Conservation (phyloP, 768 basidiomycete species). For the Russula vinacea region DNA sequence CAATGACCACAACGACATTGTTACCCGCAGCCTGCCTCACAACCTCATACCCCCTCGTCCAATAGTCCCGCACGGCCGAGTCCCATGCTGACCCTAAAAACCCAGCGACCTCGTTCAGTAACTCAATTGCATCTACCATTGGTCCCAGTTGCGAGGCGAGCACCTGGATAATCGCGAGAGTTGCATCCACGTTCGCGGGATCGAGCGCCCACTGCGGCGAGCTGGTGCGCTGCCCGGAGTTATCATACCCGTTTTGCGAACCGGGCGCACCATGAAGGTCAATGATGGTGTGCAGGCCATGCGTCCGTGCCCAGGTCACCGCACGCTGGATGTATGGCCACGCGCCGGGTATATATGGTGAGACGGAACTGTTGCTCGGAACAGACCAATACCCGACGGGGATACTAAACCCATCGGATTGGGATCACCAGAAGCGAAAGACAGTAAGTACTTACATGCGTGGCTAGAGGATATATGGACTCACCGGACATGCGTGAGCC, state of each 20-base stretch:
- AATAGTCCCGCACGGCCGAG: slow-evolving; percentile 50
- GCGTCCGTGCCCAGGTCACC: slow-evolving; percentile 59
- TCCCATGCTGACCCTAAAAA: slow-evolving; percentile 46
- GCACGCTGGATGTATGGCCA: slow-evolving; percentile 65
- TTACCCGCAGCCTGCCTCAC: slow-evolving; percentile 50
- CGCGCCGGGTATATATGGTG: slow-evolving; percentile 60
- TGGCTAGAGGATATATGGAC: slow-evolving; percentile 18
- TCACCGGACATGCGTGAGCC: slow-evolving; percentile 69
- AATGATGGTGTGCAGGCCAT: slow-evolving; percentile 65
- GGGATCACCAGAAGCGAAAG: neutral
- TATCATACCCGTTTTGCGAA: slow-evolving; percentile 62
- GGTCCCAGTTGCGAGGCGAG: slow-evolving; percentile 53
- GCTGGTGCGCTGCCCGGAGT: slow-evolving; percentile 62
- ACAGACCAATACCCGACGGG: slow-evolving; percentile 78
- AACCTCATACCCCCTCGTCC: slow-evolving; percentile 55
- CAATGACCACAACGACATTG: slow-evolving; percentile 62
- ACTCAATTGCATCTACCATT: slow-evolving; percentile 59
- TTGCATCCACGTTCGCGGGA: slow-evolving; percentile 47
- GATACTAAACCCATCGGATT: slow-evolving; percentile 44
- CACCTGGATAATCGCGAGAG: slow-evolving; percentile 56
- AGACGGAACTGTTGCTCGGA: slow-evolving; percentile 53
- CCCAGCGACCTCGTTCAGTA: slow-evolving; percentile 68
- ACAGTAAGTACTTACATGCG: neutral
- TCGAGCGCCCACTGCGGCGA: slow-evolving; percentile 54
- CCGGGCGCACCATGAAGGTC: slow-evolving; percentile 77